Base-by-base conservation (phyloP, 2,329 filamentous ascomycete species). In the Emergomyces orientalis region DNA sequence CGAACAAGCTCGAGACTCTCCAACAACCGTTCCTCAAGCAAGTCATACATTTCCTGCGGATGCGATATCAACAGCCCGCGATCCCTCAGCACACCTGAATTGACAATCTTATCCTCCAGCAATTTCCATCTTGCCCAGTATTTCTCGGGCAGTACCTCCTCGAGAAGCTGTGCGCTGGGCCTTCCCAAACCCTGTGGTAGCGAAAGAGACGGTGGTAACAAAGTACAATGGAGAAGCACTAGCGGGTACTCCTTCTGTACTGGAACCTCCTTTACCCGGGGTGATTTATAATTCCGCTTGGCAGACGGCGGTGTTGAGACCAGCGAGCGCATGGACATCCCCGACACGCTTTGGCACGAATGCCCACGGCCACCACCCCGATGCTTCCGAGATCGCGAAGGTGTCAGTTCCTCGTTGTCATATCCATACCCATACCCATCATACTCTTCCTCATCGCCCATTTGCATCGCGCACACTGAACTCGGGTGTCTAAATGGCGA, bases 51-150 rank as follows among this genome's bases (percentile, higher is more conserved):
- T 59, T 85, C 84, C 63, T 80, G 75, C 1, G 85, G 85, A 70
- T 87, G 85, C 0, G 83, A 80, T n/a, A 87, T 84, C 62, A 87
- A 75, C 19, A 87, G 76, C 0, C 83, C 85, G 17, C 85, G 77
- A 51, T 82, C 76, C 71, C 82, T 78, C n/a, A 86, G 74, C 45
- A 84, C 79, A 2, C 81, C 80, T 4, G 82, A 81, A 0, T 71
- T 74, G 49, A 73, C 62, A 37, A 82, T 74, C 65, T 83, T 85
- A 62, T 84, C 82, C 65, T 80, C 79, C 14, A 87, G 71, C 2
- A 84, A 69, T 49, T 81, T 80, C 76, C 70, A 84, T 67, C 75
- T 74, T 71, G 65, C 75, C 74, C 65, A 77, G 64, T 78, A 79
- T 55, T 73, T 68, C 1, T 71, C 58, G 0, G 83, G 82, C 63